Evolutionary conservation across 2,329 filamentous ascomycete species (phyloP).

Genomic region (Macrophomina pseudophaseolina): DNA sequence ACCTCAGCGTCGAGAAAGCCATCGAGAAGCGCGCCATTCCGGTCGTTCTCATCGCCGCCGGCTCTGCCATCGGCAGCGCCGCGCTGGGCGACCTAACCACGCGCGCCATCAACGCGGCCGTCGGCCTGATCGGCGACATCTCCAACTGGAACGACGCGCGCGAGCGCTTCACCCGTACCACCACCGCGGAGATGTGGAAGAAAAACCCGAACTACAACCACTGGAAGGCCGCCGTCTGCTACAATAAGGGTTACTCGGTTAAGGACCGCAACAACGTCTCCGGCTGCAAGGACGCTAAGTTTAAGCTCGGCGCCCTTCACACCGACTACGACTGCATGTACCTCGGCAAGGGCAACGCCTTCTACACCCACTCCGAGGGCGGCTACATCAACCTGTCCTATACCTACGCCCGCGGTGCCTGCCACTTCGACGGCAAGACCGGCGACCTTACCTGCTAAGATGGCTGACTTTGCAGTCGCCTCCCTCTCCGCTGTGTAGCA

Average conservation of each 20-base stretch:
- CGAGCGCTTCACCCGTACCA: background rate
- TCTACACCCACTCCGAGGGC: background rate
- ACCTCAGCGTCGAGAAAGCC: background rate
- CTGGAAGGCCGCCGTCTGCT: constrained; percentile 1
- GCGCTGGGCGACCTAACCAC: background rate
- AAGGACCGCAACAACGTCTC: background rate
- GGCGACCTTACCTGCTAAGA: background rate
- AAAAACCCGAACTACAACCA: background rate
- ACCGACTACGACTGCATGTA: background rate
- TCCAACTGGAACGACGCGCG: background rate
- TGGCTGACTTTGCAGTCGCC: too few relatives aligned
- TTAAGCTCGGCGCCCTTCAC: background rate
- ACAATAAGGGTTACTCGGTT: background rate
- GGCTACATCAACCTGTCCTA: constrained; percentile 6
- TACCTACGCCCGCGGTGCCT: background rate
- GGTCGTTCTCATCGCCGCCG: background rate
- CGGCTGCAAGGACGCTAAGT: background rate
- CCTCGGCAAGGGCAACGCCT: background rate
- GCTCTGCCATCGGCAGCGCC: background rate
- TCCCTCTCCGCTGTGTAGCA: too few relatives aligned
- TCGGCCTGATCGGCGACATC: background rate
- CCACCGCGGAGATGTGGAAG: background rate
- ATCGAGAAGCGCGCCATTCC: background rate
- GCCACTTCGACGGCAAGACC: background rate
- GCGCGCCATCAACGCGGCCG: background rate